Conservation (phyloP, 2,329 filamentous ascomycete genomes). For the Chaetothyriales sp. region DNA sequence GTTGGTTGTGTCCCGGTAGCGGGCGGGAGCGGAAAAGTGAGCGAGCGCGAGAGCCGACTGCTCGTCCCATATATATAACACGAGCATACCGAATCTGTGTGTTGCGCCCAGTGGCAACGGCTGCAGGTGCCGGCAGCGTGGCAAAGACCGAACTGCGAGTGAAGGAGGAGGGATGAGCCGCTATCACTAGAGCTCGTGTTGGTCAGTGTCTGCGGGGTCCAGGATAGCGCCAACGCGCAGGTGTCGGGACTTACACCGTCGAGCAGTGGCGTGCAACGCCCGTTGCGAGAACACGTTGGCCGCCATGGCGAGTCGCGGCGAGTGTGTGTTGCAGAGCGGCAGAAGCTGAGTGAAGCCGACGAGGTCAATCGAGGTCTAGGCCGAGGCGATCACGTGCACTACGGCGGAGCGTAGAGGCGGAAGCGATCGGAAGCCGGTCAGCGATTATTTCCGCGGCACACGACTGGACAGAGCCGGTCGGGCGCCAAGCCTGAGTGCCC, state of each 20-base stretch:
- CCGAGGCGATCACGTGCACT: background rate
- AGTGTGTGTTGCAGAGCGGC: background rate
- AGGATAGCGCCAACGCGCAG: background rate
- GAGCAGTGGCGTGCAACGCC: conserved; percentile 34
- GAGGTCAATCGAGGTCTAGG: background rate
- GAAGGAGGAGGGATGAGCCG: conserved; percentile 31
- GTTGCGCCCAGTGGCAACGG: conserved; percentile 30
- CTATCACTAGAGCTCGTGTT: conserved; percentile 27
- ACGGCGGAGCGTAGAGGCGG: background rate
- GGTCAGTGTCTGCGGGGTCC: conserved; percentile 12
- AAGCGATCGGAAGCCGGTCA: background rate
- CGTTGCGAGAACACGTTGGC: conserved; percentile 35
- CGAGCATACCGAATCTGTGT: conserved; percentile 31
- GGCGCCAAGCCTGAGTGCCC: background rate
- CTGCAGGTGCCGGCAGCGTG: conserved; percentile 30
- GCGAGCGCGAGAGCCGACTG: background rate
- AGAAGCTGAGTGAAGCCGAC: background rate
- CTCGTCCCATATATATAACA: background rate
- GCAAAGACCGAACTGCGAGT: conserved; percentile 25
- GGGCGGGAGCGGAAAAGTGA: background rate
- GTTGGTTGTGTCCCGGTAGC: background rate
- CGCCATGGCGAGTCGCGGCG: conserved; percentile 4
- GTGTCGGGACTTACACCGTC: conserved; percentile 30
- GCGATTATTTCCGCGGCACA: background rate
- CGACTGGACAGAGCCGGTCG: background rate